phyloP scores from a whole-genome alignment of 1,139 yeast genomes.

The Geotrichum bryndzae region DNA sequence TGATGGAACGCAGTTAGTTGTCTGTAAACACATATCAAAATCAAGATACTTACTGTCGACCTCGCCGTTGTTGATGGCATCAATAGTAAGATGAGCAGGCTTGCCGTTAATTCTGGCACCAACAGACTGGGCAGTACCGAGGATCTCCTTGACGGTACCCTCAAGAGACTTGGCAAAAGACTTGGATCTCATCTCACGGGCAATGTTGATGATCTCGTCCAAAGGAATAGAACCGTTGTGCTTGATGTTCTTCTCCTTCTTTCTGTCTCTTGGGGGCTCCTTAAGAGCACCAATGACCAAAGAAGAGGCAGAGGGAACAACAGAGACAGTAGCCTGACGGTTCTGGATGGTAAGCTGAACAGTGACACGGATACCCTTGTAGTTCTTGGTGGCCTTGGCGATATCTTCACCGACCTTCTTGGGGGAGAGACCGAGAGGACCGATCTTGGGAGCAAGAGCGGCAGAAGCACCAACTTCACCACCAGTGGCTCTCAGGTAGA shows the following conservation, averaged over 20 bases:
- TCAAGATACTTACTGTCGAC: slow-evolving; percentile 48
- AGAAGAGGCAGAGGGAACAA: slow-evolving; percentile 99
- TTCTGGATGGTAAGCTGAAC: slow-evolving; percentile 98
- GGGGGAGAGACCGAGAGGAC: slow-evolving; percentile 99
- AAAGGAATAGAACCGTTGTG: slow-evolving; percentile 98
- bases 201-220: slow-evolving; percentile 94
- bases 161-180: slow-evolving; percentile 97
- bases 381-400: slow-evolving; percentile 98
- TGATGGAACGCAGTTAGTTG: slow-evolving; percentile 9
- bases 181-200: slow-evolving; percentile 96
- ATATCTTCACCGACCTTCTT: slow-evolving; percentile 99
- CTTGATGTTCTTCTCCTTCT: slow-evolving; percentile 99
- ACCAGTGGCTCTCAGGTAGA: slow-evolving; percentile 99
- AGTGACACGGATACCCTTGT: slow-evolving; percentile 99
- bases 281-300: slow-evolving; percentile 98
- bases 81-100: slow-evolving; percentile 98
- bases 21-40: slow-evolving; percentile 9
- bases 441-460: slow-evolving; percentile 99
- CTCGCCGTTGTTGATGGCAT: slow-evolving; percentile 97
- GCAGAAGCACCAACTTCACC: slow-evolving; percentile 99
- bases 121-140: slow-evolving; percentile 99
- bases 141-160: slow-evolving; percentile 96
- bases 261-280: slow-evolving; percentile 99
- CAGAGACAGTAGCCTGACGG: slow-evolving; percentile 99
- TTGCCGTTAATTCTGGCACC: slow-evolving; percentile 98